Conservation (phyloP, 768 basidiomycete genomes). For the Melanogaster broomeanus region DNA sequence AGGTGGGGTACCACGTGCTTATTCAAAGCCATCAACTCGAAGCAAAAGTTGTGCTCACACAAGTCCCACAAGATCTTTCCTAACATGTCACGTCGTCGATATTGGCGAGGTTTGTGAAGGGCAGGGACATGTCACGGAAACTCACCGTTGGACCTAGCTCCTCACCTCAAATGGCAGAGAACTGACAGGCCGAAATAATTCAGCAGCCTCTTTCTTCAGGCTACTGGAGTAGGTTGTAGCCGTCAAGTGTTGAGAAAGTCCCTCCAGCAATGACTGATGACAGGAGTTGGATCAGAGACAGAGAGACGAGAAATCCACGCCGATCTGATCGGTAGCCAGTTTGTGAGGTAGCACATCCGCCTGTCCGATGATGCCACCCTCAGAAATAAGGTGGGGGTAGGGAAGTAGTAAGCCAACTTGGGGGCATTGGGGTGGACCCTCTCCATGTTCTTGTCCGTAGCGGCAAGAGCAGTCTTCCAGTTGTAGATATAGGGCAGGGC, state of each 20-base stretch:
- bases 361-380: not conserved
- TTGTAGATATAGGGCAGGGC: not conserved
- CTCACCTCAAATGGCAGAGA: not conserved
- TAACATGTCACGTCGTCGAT: not conserved
- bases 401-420: not conserved
- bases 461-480: not conserved
- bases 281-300: not conserved
- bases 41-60: conserved; percentile 15
- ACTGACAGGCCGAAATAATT: not conserved
- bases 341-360: not conserved
- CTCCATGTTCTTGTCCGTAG: not conserved
- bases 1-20: not conserved
- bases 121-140: not conserved
- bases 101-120: not conserved
- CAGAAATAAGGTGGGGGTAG: not conserved
- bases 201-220: not conserved
- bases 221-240: not conserved
- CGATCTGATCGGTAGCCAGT: not conserved
- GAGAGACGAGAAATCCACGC: not conserved
- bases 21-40: conserved; percentile 18
- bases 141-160: not conserved
- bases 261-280: not conserved
- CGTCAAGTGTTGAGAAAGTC: not conserved
- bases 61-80: conserved; percentile 19
- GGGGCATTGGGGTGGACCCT: not conserved